Conservation (phyloP, 768 basidiomycete species). For the Megacollybia marginata region DNA sequence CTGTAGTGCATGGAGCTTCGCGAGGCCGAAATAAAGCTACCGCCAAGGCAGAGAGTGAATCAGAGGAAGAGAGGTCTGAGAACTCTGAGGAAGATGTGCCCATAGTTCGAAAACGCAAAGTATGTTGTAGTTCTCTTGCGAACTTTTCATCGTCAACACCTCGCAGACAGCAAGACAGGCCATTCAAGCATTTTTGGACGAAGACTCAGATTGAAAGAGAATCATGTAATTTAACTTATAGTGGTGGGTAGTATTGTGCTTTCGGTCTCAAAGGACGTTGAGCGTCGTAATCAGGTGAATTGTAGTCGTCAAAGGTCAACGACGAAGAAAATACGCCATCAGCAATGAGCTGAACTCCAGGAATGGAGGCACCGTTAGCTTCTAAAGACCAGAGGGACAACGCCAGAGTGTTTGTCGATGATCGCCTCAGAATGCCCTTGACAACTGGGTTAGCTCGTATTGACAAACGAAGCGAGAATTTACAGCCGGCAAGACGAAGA, state of each 20-base stretch:
- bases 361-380: constrained; percentile 30
- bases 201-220: constrained; percentile 40
- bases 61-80: constrained; percentile 23
- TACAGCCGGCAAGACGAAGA: constrained; percentile 44
- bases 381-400: constrained; percentile 46
- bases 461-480: constrained; percentile 11
- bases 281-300: constrained; percentile 23
- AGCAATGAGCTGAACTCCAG: constrained; percentile 32
- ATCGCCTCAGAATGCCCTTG: constrained; percentile 31
- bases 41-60: constrained; percentile 9
- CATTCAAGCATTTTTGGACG: too few relatives aligned
- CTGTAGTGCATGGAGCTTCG: constrained; percentile 21
- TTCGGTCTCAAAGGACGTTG: constrained; percentile 26
- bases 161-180: too few relatives aligned
- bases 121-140: constrained; percentile 12
- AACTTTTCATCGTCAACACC: too few relatives aligned
- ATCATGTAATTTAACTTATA: constrained; percentile 16
- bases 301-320: constrained; percentile 32
- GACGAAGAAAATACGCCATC: constrained; percentile 38
- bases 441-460: not conserved
- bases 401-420: constrained; percentile 37
- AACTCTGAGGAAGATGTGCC: constrained; percentile 24
- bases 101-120: constrained; percentile 33
- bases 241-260: constrained; percentile 19
- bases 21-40: constrained; percentile 11